Base-by-base conservation (phyloP, 2,329 filamentous ascomycete species). In the Diaporthe ampelina region DNA sequence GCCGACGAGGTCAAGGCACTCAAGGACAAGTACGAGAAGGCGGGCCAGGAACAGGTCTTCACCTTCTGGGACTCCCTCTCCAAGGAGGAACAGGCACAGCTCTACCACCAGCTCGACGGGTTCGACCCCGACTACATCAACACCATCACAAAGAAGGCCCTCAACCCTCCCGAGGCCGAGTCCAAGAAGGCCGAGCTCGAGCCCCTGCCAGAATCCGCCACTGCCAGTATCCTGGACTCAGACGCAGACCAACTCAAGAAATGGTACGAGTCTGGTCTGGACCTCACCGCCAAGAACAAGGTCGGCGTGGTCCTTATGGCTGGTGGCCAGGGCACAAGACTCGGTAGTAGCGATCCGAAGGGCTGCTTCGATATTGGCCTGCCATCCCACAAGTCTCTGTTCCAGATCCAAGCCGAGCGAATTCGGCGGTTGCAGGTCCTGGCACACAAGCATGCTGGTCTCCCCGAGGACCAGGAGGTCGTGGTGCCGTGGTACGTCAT, bases 401-500 rank as follows among this genome's bases (percentile, higher is more conserved):
- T 99, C 90, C 95, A 98, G 88, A 94, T 99, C 79, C 97, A 99
- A 85, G 97, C 94, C 58, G 95, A 99, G 90, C 90, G 97, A 72
- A 98, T 99, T 81, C 89, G 89, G 80, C 97, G 95, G 87, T 86
- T 97, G 11, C 94, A 98, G 86, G 86, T 92, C 80, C 87, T 98
- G 77, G 95, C 96, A 57, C 89, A 91, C 79, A 91, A 93, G 83
- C 91, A 92, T 82, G 87, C 90, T 71, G 89, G 89, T 74, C 87
- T 76, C 43, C 78, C 77, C 21, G 77, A 85, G 75, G 87, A 86
- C 65, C 83, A 84, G 76, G 87, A 87, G 72, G 91, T 91, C 57
- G 88, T 93, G 43, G 92, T 98, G 56, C 97, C 97, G 17, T 99
- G 97, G 97, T 99, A 99, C 86, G 95, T 99, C 84, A 99, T 99